Percentiles rank a stretch among this genome's conserved stretches.
phyloP scores from a whole-genome alignment of 169 alveolate species.

The Plasmodium adleri region DNA sequence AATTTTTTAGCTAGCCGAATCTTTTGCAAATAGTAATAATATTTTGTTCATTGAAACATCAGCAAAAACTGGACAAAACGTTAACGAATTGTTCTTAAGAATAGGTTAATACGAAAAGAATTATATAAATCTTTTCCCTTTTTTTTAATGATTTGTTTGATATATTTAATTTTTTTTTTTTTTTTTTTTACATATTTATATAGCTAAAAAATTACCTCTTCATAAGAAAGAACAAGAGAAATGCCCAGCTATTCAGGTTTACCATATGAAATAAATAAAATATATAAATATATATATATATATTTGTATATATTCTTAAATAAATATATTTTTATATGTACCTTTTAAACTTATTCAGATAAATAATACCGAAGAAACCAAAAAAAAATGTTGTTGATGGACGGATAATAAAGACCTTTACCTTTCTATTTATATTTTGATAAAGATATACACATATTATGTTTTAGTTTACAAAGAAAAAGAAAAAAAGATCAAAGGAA shows the following conservation, averaged over 20 bases:
- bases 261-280: neutral
- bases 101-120: conserved; percentile 73
- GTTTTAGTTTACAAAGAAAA: neutral
- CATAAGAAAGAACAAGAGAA: conserved; percentile 68
- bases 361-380: conserved; percentile 55
- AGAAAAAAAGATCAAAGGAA: neutral
- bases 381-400: conserved; percentile 38
- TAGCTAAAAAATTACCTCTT: conserved; percentile 76
- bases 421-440: neutral
- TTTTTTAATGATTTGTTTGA: neutral
- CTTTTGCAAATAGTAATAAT: conserved; percentile 92
- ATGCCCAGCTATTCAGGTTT: conserved; percentile 59
- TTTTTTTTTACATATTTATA: conserved; percentile 4
- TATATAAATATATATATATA: neutral
- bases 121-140: neutral
- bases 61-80: conserved; percentile 93
- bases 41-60: conserved; percentile 92
- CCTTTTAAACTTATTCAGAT: conserved; percentile 15
- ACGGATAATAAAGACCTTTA: neutral
- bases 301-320: neutral
- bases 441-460: neutral
- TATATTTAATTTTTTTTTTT: conserved; percentile 2
- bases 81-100: conserved; percentile 89
- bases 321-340: neutral
- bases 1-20: conserved; percentile 78